phyloP scores from a whole-genome alignment of 768 basidiomycete genomes.

The Arthromyces matolae region DNA sequence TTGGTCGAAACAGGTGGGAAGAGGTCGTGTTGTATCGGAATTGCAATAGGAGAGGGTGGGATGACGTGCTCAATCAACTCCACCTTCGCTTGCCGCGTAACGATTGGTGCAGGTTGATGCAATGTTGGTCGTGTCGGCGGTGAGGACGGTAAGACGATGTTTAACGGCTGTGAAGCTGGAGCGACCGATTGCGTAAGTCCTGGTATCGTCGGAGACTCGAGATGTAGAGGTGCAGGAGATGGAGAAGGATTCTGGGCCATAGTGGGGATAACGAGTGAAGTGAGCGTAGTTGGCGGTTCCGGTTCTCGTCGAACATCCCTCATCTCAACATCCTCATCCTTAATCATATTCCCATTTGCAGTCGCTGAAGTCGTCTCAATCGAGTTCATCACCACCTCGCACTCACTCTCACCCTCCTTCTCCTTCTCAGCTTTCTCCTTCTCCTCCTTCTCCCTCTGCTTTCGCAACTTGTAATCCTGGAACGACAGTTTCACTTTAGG shows the following conservation, averaged over 20 bases:
- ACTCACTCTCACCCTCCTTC: slow-evolving; percentile 7
- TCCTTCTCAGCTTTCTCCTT: slow-evolving; percentile 24
- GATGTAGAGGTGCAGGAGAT: too few relatives aligned
- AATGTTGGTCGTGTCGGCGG: slow-evolving; percentile 3
- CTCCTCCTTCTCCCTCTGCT: slow-evolving; percentile 34
- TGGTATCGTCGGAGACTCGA: too few relatives aligned
- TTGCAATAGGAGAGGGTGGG: not conserved
- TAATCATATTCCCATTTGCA: not conserved
- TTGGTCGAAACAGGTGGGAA: slow-evolving; percentile 1
- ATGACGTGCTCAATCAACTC: slow-evolving; percentile 18
- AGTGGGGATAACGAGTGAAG: not conserved
- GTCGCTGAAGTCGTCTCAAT: not conserved
- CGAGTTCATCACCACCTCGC: slow-evolving; percentile 3
- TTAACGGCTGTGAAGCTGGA: not conserved
- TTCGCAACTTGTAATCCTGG: slow-evolving; percentile 53
- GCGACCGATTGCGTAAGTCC: too few relatives aligned
- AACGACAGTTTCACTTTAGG: slow-evolving; percentile 59
- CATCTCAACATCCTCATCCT: slow-evolving; percentile 8
- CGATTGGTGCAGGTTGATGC: too few relatives aligned
- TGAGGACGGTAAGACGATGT: not conserved
- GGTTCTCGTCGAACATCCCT: not conserved
- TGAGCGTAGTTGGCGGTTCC: not conserved
- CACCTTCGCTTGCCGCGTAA: slow-evolving; percentile 17
- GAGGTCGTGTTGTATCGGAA: not conserved
- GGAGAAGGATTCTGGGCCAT: not conserved